Evolutionary conservation across 140 eudicot species (phyloP), one percentile per base, ranked within the genome.

Genomic region (Stevia rebaudiana): DNA sequence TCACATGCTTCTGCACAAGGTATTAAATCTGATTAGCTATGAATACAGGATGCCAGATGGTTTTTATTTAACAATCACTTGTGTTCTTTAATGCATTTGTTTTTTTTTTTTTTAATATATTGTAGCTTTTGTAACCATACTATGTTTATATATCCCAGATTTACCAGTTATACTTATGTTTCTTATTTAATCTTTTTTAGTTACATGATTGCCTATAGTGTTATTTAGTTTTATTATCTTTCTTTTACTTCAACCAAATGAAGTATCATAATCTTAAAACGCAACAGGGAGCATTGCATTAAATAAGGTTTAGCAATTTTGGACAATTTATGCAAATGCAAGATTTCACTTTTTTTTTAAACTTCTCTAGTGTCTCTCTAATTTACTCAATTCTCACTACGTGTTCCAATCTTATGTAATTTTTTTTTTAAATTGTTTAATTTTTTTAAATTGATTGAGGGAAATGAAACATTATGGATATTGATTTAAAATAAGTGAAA

Each of bases 11-110:
- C 74, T 73, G 70, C 70, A 61, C 73, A 76, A 70, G 80, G 53
- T 60, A 75, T 55, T 67, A 86, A 86, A 63, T 56, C 53, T 18
- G 85, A 80, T 50, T 83, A 83, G 79, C 54, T 65, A 36, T 21
- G 65, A 60, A 52, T 51, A 42, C 46, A 40, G 12, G 63, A 61
- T 44, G 63, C 48, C 44, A 12, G 21, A 18, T 19, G 40, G 63
- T 65, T 63, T 33, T 17, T 63, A 72, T 35, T 49, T 71, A 7
- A 71, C 47, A 60, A 10, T 62, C 41, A 21, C 39, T 42, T 73
- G 43, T 73, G 51, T 60, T 22, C 48, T 12, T 54, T 33, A 21
- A 16, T 54, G n/a, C 9, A 33, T 40, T 23, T 53, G 12, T 39
- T 9, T 51, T 47, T 58, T 47, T 7, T 31, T 7, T 18, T 33